phyloP scores from a whole-genome alignment of 148 eudicot genomes.

The Beta vulgaris region DNA sequence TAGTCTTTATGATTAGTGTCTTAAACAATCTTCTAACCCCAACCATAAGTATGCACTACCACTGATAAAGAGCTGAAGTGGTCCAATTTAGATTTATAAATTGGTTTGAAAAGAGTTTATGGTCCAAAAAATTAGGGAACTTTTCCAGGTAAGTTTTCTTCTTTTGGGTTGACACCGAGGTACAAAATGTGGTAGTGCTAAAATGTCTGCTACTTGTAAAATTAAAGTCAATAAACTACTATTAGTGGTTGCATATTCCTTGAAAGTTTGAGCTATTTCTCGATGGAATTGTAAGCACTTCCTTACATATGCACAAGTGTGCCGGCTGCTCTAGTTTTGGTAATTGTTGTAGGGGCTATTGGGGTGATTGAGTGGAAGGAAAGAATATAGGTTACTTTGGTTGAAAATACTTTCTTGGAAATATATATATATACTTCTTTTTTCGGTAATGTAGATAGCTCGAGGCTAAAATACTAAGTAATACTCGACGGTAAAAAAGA shows the following conservation, averaged over 20 bases:
- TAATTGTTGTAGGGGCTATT: background rate
- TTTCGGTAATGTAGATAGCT: too few species aligned
- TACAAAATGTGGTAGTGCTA: conserved; percentile 5
- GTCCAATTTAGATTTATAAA: conserved; percentile 1
- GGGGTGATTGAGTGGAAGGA: background rate
- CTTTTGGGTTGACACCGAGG: conserved; percentile 4
- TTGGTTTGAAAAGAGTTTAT: background rate
- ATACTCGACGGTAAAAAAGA: too few species aligned
- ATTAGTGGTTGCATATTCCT: background rate
- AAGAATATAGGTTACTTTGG: background rate
- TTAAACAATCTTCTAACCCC: conserved; percentile 31
- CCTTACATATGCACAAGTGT: background rate
- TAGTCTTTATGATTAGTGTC: conserved; percentile 35
- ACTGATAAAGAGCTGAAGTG: conserved; percentile 6
- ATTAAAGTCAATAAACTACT: background rate
- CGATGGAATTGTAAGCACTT: background rate
- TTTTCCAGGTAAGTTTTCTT: conserved; percentile 20
- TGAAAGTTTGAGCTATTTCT: background rate
- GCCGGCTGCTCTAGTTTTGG: background rate
- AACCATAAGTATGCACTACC: conserved; percentile 26
- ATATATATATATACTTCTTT: too few species aligned
- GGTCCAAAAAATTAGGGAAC: conserved; percentile 8
- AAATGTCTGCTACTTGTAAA: background rate
- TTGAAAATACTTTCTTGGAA: too few species aligned
- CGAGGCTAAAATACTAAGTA: too few species aligned